Evolutionary conservation across 345 rosid genomes (phyloP).

Genomic region (Salix arbutifolia): DNA sequence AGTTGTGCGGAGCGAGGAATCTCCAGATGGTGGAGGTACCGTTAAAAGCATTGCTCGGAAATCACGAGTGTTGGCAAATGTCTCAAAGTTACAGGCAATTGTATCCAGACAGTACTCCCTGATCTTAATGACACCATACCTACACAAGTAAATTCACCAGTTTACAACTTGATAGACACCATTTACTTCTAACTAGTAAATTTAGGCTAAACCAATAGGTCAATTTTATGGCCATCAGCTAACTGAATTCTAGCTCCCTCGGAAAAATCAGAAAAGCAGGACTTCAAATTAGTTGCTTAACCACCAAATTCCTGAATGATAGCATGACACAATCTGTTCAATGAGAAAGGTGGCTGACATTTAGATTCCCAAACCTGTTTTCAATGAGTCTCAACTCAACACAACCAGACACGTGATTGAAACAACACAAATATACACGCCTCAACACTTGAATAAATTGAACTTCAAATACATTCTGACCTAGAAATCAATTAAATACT

Average conservation of each 20-base stretch:
- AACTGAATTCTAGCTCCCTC: background rate
- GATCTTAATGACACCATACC: constrained; percentile 90
- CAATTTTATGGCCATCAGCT: background rate
- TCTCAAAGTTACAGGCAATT: constrained; percentile 86
- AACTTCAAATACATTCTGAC: background rate
- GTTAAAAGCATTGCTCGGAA: constrained; percentile 88
- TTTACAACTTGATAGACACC: background rate
- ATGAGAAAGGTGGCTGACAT: background rate
- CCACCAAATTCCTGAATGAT: background rate
- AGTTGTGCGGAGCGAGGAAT: constrained; percentile 81
- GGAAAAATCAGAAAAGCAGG: background rate
- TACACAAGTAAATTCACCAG: constrained; percentile 22
- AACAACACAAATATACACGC: background rate
- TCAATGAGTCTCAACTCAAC: too few species aligned
- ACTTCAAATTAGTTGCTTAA: background rate
- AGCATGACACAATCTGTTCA: background rate
- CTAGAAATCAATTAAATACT: background rate
- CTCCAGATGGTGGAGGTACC: constrained; percentile 92
- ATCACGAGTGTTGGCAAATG: constrained; percentile 69
- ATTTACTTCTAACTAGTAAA: background rate
- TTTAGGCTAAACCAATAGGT: background rate
- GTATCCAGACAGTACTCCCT: constrained; percentile 81
- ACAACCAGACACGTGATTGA: too few species aligned
- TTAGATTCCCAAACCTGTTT: background rate
- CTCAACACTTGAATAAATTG: background rate